Base-by-base conservation (phyloP, 805 yeast species). In the Wickerhamiella qilinensis region DNA sequence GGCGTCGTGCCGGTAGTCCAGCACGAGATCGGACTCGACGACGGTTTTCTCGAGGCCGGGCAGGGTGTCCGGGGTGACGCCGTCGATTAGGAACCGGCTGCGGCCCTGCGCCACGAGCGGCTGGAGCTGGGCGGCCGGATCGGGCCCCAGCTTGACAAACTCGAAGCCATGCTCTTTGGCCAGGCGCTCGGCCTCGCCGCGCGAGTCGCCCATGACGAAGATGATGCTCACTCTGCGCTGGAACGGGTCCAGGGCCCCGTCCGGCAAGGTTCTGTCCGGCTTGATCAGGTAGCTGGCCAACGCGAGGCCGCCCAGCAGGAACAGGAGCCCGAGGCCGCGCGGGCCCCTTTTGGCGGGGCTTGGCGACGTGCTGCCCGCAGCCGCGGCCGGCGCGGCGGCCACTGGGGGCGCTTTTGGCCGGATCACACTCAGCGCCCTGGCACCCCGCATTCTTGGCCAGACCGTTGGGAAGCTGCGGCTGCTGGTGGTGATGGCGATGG, bases 181-280 rank as follows among this genome's bases (percentile, higher is more conserved):
- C 12, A 40, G 19, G n/a, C 37, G 15, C 20, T 27, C 17, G 6
- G 43, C 45, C 1, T 32, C 33, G 18, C 38, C 43, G 3, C 42
- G 18, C 3, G 48, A 43, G 34, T 41, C 43, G n/a, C 53, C 53
- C 16, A 35, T 32, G 22, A 42, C 46, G 35, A 49, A 49, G 8
- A 49, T 33, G 12, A 49, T 41, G 11, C 49, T 48, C 5, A 49
- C 40, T 5, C 39, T 39, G 11, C 48, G 53, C 37, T 45, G 42
- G 31, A 49, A 39, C 1, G 46, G 38, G 18, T 49, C 53, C 36
- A 48, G 27, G 1, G 52, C 51, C 0, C 52, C 50, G 1, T 32
- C 22, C 6, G 53, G 53, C 36, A 25, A 15, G 2, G 40, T 36
- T 9, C 37, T 47, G 9, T 38, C 20, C 3, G 53, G 53, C 33